Evolutionary conservation across 225 moss, liverwort and hornwort species (phyloP).

Genomic region (Anthoceros angustus): DNA sequence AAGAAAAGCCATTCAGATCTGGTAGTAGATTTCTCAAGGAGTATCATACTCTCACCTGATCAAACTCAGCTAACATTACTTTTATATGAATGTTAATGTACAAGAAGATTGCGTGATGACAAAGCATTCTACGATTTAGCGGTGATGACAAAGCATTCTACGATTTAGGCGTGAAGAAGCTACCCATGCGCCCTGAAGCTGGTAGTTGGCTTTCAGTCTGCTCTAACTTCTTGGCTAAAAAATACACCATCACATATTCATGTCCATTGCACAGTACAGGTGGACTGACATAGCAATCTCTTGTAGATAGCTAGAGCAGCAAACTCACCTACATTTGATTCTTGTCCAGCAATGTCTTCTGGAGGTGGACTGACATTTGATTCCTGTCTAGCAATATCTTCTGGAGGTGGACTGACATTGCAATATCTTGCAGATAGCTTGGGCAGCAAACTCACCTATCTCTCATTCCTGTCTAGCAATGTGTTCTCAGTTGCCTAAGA

Average conservation of each 20-base stretch:
- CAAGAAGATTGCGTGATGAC: not conserved
- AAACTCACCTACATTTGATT: constrained; percentile 65
- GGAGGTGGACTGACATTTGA: too few relatives aligned
- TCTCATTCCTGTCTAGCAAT: constrained; percentile 79
- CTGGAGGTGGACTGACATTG: constrained; percentile 2
- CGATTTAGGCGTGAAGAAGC: constrained; percentile 68
- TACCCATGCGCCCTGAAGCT: constrained; percentile 86
- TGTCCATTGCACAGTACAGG: not conserved
- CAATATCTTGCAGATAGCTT: not conserved
- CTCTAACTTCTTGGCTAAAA: constrained; percentile 92
- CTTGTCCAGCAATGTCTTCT: constrained; percentile 75
- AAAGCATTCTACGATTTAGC: constrained; percentile 16
- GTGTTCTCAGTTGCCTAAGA: constrained; percentile 76
- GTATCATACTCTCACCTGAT: too few relatives aligned
- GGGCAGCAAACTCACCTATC: constrained; percentile 34
- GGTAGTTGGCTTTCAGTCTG: constrained; percentile 84
- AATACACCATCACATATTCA: not conserved
- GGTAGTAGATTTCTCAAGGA: too few relatives aligned
- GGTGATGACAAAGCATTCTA: not conserved
- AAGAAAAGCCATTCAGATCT: too few relatives aligned
- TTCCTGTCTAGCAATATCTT: too few relatives aligned
- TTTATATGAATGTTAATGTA: not conserved
- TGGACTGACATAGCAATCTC: constrained; percentile 5
- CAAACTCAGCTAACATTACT: too few relatives aligned
- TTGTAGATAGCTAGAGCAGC: not conserved